phyloP scores from a whole-genome alignment of 305 asterid species.

The Fraxinus paxiana region DNA sequence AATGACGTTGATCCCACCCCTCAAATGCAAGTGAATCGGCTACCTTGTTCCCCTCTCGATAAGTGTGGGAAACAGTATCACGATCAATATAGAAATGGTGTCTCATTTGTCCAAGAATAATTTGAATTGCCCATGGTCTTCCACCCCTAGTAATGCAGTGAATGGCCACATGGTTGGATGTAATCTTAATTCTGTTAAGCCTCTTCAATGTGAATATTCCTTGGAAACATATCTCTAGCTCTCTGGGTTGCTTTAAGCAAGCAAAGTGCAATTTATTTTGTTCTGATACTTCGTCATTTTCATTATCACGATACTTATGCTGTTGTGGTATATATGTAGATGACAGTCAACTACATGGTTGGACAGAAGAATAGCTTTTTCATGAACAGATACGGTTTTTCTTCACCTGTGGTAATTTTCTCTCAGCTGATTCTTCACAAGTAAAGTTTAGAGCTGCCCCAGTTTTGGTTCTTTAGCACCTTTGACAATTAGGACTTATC shows the following conservation, averaged over 20 bases:
- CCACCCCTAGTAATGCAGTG: background rate
- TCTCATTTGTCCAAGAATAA: background rate
- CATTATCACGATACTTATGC: slow-evolving; percentile 23
- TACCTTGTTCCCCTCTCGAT: background rate
- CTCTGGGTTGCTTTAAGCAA: slow-evolving; percentile 22
- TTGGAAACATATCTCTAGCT: slow-evolving; percentile 10
- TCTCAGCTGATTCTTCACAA: slow-evolving; percentile 14
- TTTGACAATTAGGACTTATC: background rate
- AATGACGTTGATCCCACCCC: background rate
- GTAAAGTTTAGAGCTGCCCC: slow-evolving; percentile 9
- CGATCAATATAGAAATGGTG: background rate
- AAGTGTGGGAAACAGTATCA: background rate
- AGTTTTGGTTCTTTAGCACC: background rate
- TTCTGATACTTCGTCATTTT: background rate
- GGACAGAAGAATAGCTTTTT: slow-evolving; percentile 67
- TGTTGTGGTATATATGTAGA: slow-evolving; percentile 48
- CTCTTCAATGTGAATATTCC: background rate
- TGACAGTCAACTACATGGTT: slow-evolving; percentile 81
- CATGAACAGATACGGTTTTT: slow-evolving; percentile 91
- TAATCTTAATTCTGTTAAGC: background rate
- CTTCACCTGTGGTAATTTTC: slow-evolving; percentile 80
- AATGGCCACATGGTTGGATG: background rate
- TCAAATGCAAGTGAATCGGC: background rate
- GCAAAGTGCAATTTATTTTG: slow-evolving; percentile 7
- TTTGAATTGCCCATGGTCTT: background rate